Evolutionary conservation across 2,329 filamentous ascomycete species (phyloP).

Genomic region (Chalaropsis thielavioides): DNA sequence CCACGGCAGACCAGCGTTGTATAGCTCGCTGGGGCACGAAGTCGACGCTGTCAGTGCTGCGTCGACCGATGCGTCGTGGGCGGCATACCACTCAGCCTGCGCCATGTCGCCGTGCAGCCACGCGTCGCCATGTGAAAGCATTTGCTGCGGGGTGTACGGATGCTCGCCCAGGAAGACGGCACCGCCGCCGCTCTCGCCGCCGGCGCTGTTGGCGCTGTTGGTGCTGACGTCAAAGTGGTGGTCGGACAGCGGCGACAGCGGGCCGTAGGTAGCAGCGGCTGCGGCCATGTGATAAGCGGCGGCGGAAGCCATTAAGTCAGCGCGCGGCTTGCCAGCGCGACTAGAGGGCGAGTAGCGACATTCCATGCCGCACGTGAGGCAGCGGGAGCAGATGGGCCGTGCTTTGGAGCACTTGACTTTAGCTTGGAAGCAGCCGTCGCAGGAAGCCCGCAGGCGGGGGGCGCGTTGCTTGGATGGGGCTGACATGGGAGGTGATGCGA

Average conservation of each 20-base stretch:
- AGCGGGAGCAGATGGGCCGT: slow-evolving; percentile 39
- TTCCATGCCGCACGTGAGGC: slow-evolving; percentile 34
- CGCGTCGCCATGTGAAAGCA: slow-evolving; percentile 8
- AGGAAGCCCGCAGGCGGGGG: slow-evolving; percentile 34
- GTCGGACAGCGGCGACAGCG: slow-evolving; percentile 6
- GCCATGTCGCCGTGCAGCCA: slow-evolving; percentile 21
- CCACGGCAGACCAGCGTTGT: slow-evolving; percentile 28
- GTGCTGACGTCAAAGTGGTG: not conserved
- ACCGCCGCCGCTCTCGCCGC: not conserved
- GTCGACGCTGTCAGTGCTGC: not conserved
- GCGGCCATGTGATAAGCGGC: slow-evolving; percentile 7
- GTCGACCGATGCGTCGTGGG: not conserved
- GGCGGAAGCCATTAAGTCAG: slow-evolving; percentile 4
- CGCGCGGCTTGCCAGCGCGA: slow-evolving; percentile 27
- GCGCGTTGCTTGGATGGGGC: slow-evolving; percentile 25
- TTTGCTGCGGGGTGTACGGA: slow-evolving; percentile 3
- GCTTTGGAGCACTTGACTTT: slow-evolving; percentile 43
- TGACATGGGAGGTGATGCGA: not conserved
- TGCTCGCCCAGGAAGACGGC: slow-evolving; percentile 9
- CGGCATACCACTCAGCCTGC: slow-evolving; percentile 14
- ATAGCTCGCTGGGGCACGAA: slow-evolving; percentile 23
- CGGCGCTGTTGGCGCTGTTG: not conserved
- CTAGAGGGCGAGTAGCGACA: slow-evolving; percentile 40
- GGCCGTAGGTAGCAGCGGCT: not conserved
- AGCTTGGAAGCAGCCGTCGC: slow-evolving; percentile 40